Evolutionary conservation across 1,139 yeast genomes (phyloP).

Genomic region (Magnusiomyces sp.): DNA sequence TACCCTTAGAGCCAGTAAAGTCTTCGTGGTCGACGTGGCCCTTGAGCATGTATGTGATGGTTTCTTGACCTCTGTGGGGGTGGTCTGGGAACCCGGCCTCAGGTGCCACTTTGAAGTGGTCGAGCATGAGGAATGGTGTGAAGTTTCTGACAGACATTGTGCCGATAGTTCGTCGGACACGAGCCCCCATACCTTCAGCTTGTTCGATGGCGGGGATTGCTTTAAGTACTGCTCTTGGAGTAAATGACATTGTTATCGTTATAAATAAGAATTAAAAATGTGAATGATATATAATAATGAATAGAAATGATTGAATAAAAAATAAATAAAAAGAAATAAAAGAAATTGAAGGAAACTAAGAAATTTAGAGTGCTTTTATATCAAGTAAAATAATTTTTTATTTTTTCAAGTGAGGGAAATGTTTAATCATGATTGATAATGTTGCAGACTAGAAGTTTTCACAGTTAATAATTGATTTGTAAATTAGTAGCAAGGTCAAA

Average conservation of each 20-base stretch:
- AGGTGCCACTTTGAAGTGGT: constrained; percentile 69
- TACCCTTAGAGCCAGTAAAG: constrained; percentile 73
- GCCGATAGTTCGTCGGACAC: constrained; percentile 77
- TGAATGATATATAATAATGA: no score
- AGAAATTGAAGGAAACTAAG: no score
- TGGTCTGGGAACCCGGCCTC: constrained; percentile 94
- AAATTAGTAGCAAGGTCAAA: no score
- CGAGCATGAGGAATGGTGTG: constrained; percentile 77
- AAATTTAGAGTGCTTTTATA: no score
- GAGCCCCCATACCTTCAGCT: constrained; percentile 86
- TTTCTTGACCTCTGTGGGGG: constrained; percentile 89
- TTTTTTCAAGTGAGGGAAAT: no score
- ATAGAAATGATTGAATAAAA: no score
- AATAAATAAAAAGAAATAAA: no score
- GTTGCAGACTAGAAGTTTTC: no score
- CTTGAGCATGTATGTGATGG: constrained; percentile 60
- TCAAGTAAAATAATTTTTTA: no score
- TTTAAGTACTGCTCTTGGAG: constrained; percentile 50
- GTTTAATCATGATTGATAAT: no score
- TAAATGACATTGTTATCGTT: constrained; percentile 11
- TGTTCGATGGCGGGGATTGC: constrained; percentile 62
- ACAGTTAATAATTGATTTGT: no score
- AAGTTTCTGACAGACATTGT: constrained; percentile 60
- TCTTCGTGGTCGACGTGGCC: constrained; percentile 89
- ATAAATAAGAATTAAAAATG: no score